Evolutionary conservation across 108 stramenopile genomes (phyloP).

Genomic region (Skeletonema grethae): DNA sequence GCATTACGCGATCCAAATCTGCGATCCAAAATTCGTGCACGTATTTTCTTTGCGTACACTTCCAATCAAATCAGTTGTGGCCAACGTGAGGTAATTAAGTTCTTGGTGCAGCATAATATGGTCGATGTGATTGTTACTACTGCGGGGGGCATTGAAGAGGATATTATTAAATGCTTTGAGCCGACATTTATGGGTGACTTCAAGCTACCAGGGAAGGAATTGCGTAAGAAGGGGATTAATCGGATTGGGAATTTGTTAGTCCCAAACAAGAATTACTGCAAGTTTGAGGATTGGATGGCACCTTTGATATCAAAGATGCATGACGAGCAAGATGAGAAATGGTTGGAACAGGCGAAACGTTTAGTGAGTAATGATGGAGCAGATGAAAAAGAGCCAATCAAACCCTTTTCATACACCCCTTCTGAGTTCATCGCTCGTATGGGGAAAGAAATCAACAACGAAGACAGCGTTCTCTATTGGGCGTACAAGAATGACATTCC

Average conservation of each 20-base stretch:
- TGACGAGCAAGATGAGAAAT: conserved; percentile 91
- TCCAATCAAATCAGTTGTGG: conserved; percentile 98
- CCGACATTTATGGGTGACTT: conserved; percentile 98
- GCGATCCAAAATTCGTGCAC: conserved; percentile 80
- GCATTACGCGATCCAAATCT: conserved; percentile 56
- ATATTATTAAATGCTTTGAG: conserved; percentile 98
- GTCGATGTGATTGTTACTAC: conserved; percentile 97
- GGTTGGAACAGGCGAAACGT: conserved; percentile 54
- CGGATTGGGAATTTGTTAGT: conserved; percentile 96
- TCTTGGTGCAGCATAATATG: conserved; percentile 94
- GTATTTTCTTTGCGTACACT: conserved; percentile 97
- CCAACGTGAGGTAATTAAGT: conserved; percentile 95
- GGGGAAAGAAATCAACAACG: conserved; percentile 94
- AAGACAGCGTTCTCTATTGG: conserved; percentile 97
- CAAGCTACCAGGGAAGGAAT: conserved; percentile 78
- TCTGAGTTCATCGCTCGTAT: conserved; percentile 94
- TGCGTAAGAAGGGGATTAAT: conserved; percentile 95
- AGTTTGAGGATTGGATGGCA: conserved; percentile 98
- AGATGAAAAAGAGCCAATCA: conserved; percentile 16
- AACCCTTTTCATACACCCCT: conserved; percentile 88
- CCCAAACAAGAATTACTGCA: conserved; percentile 98
- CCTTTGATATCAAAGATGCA: conserved; percentile 95
- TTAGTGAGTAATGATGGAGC: conserved; percentile 27
- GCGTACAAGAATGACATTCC: conserved; percentile 96
- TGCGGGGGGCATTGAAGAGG: conserved; percentile 99